Evolutionary conservation across 805 yeast species (phyloP).

Genomic region (Candida boidinii): DNA sequence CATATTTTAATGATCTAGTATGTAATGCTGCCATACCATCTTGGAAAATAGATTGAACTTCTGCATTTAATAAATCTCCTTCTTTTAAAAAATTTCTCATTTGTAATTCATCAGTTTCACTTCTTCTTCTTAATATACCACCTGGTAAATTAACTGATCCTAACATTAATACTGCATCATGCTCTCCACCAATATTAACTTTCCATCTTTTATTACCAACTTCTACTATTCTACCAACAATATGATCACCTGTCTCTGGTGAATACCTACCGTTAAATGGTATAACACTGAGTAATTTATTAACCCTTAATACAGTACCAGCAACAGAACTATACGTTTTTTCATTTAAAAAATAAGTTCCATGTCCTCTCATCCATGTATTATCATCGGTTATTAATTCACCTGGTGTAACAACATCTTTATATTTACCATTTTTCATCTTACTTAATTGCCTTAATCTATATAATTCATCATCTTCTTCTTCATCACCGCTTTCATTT

Average conservation of each 20-base stretch:
- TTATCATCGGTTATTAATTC: slow-evolving; percentile 94
- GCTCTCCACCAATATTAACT: slow-evolving; percentile 93
- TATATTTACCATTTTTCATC: slow-evolving; percentile 17
- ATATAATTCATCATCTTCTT: slow-evolving; percentile 9
- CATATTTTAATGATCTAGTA: slow-evolving; percentile 91
- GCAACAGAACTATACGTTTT: slow-evolving; percentile 86
- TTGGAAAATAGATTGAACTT: slow-evolving; percentile 80
- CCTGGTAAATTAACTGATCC: slow-evolving; percentile 98
- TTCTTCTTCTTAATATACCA: slow-evolving; percentile 87
- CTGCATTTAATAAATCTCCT: slow-evolving; percentile 93
- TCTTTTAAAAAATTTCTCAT: slow-evolving; percentile 93
- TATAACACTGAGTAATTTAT: slow-evolving; percentile 73
- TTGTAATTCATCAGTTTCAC: slow-evolving; percentile 91
- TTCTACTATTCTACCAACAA: slow-evolving; percentile 88
- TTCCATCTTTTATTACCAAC: slow-evolving; percentile 94
- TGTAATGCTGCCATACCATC: slow-evolving; percentile 93
- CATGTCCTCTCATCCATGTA: slow-evolving; percentile 98
- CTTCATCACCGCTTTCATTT: too few species aligned
- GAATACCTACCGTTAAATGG: slow-evolving; percentile 83
- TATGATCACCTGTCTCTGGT: slow-evolving; percentile 95
- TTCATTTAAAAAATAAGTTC: slow-evolving; percentile 74
- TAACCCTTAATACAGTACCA: slow-evolving; percentile 80
- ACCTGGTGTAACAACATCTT: slow-evolving; percentile 80
- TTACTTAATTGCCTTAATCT: too few species aligned
- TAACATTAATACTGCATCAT: slow-evolving; percentile 83